These are phyloP conservation scores for Suillus hirtellus DNA, from an alignment of 768 basidiomycete species.

Conservation along the genomic window DNA sequence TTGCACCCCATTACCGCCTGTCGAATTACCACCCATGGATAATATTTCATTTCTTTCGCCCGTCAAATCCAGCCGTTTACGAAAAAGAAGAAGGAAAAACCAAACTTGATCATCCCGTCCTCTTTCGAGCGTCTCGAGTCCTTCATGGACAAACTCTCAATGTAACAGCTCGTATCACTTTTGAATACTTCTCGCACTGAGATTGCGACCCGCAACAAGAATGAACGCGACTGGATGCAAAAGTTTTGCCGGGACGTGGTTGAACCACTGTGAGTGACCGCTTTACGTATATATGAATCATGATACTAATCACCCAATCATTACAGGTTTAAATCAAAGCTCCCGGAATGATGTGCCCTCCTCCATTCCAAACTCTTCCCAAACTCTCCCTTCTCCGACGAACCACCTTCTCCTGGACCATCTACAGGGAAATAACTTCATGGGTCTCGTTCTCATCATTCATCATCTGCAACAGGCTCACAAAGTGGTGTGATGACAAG, in stretches of 20 bases:
- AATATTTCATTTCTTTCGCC: slow-evolving; percentile 13
- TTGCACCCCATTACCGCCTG: slow-evolving; percentile 30
- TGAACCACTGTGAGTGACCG: slow-evolving; percentile 53
- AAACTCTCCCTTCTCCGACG: too few species aligned
- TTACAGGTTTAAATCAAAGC: slow-evolving; percentile 52
- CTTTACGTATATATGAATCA: slow-evolving; percentile 2
- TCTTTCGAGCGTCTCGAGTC: slow-evolving; percentile 60
- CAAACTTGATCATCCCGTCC: slow-evolving; percentile 25
- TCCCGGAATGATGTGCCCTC: slow-evolving; percentile 56
- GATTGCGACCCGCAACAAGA: slow-evolving; percentile 12
- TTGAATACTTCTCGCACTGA: slow-evolving; percentile 38
- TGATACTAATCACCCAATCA: slow-evolving; percentile 6
- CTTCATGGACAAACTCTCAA: slow-evolving; percentile 78
- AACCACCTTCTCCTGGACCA: too few species aligned
- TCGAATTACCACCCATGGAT: slow-evolving; percentile 22
- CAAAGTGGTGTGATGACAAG: too few species aligned
- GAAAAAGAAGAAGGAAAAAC: slow-evolving; percentile 25
- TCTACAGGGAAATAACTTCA: too few species aligned
- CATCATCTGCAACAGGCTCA: too few species aligned
- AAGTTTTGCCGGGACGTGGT: slow-evolving; percentile 66
- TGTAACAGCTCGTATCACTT: slow-evolving; percentile 63
- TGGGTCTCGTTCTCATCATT: too few species aligned
- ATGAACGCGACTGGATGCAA: slow-evolving; percentile 72
- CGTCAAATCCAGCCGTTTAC: slow-evolving; percentile 7
- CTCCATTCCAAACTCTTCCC: slow-evolving; percentile 27